Percentiles rank a stretch among this genome's conserved stretches.
Conservation (phyloP, 73 alveolate species). For the Paramecium caudatum region DNA sequence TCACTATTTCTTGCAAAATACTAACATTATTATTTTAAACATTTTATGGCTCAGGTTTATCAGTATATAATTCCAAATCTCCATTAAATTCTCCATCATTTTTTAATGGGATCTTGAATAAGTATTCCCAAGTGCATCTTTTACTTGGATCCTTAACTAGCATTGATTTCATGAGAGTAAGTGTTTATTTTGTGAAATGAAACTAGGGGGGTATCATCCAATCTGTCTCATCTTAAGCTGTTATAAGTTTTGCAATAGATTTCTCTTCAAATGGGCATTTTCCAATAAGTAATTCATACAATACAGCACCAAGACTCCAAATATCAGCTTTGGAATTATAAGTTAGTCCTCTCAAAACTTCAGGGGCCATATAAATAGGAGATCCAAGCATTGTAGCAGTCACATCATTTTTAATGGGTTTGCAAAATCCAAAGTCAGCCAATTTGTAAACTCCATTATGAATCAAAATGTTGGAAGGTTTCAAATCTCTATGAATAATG, state of each 20-base stretch:
- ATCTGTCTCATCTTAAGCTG: slow-evolving; percentile 70
- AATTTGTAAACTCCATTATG: slow-evolving; percentile 67
- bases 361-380: slow-evolving; percentile 78
- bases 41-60: background rate
- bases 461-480: slow-evolving; percentile 72
- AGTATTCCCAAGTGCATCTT: slow-evolving; percentile 72
- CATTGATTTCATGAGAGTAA: slow-evolving; percentile 66
- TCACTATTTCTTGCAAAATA: slow-evolving; percentile 41
- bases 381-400: slow-evolving; percentile 77
- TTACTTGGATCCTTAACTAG: slow-evolving; percentile 74
- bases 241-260: slow-evolving; percentile 73
- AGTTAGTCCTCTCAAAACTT: slow-evolving; percentile 73
- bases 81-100: slow-evolving; percentile 73
- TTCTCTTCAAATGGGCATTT: slow-evolving; percentile 78
- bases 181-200: slow-evolving; percentile 64
- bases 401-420: slow-evolving; percentile 72
- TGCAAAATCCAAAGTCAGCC: slow-evolving; percentile 78
- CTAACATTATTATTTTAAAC: background rate
- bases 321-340: slow-evolving; percentile 74
- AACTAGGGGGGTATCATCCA: slow-evolving; percentile 59
- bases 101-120: slow-evolving; percentile 66
- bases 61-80: slow-evolving; percentile 15
- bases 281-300: slow-evolving; percentile 73
- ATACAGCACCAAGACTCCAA: slow-evolving; percentile 77
- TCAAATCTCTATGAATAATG: slow-evolving; percentile 75